Percentiles rank a stretch among this genome's conserved stretches.
Conservation (phyloP, 805 yeast genomes). For the Yarrowia phangngaensis region DNA sequence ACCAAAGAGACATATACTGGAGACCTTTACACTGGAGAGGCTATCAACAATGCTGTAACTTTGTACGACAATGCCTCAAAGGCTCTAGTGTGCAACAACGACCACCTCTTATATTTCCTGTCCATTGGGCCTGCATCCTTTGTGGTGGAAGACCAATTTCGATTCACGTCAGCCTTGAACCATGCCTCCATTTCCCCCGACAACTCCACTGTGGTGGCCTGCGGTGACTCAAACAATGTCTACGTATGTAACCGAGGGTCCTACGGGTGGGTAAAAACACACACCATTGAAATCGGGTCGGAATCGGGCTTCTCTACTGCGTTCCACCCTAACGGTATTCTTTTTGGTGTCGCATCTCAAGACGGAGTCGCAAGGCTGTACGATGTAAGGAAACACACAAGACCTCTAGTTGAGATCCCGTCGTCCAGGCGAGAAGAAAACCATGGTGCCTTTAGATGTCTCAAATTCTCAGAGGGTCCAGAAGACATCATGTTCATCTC, state of each 20-base stretch:
- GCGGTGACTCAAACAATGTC: constrained; percentile 74
- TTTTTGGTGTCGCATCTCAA: constrained; percentile 78
- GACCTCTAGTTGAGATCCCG: constrained; percentile 41
- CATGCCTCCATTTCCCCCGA: constrained; percentile 26
- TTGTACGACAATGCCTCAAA: constrained; percentile 44
- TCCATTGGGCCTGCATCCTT: constrained; percentile 43
- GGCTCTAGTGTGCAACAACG: constrained; percentile 80
- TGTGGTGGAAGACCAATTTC: constrained; percentile 10
- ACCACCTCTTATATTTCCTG: constrained; percentile 61
- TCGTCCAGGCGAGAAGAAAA: constrained; percentile 44
- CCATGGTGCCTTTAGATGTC: constrained; percentile 64
- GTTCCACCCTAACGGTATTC: constrained; percentile 68
- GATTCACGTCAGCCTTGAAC: constrained; percentile 10
- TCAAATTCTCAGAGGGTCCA: constrained; percentile 58
- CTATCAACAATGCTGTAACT: constrained; percentile 74
- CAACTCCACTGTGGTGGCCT: constrained; percentile 46
- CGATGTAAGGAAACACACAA: constrained; percentile 61
- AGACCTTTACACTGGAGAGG: constrained; percentile 57
- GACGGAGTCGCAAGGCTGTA: constrained; percentile 76
- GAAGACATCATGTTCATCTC: constrained; percentile 73
- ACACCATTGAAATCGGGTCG: constrained; percentile 52
- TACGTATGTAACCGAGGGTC: constrained; percentile 43
- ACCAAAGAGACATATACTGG: constrained; percentile 49
- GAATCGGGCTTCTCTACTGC: constrained; percentile 83
- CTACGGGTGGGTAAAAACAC: constrained; percentile 37